Base-by-base conservation (phyloP, 2,329 filamentous ascomycete genomes). In the Colletotrichum tamarilloi region DNA sequence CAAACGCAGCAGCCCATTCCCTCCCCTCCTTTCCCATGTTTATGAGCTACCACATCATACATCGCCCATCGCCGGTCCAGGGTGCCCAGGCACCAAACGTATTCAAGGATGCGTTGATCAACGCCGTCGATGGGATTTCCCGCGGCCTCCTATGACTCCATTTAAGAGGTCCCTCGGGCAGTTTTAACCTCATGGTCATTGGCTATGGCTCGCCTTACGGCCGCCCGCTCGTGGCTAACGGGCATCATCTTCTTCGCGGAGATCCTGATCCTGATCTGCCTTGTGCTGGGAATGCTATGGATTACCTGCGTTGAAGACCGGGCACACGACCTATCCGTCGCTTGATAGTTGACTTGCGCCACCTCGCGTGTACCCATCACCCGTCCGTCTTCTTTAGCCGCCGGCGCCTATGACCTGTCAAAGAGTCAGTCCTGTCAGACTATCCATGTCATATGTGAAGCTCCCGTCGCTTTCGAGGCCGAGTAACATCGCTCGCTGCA, bases 51-150 rank as follows among this genome's bases (percentile, higher is more conserved):
- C 38, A 14, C 28, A 11, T 24, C 19, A 49, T 11, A 49, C 5
- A 24, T 69, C 42, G n/a, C 67, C 26, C 70, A 56, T 58, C 32
- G 59, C 60, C 55, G 67, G 56, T 24, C 70, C 35, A 66, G 71
- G 60, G 46, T 60, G 49, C 55, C 67, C 42, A 42, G 53, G 19
- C 42, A 8, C 26, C 5, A 42, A 24, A 24, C 5, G 19, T 52
- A 22, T 9, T 28, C 70, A 42, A 42, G 55, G 49, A 65, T 56
- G 4, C 35, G 32, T 35, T 56, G 55, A 22, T 35, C 19, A 22
- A 49, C 16, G 19, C n/a, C 49, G 56, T 52, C 30, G 46, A 35
- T 30, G 60, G 7, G n/a, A 19, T 30, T 26, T 60, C 60, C 42
- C 66, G 59, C 67, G 35, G 55, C 19, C 49, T 52, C 67, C 67